phyloP scores from a whole-genome alignment of 495 filamentous ascomycete species.

The Xylaria nigripes region DNA sequence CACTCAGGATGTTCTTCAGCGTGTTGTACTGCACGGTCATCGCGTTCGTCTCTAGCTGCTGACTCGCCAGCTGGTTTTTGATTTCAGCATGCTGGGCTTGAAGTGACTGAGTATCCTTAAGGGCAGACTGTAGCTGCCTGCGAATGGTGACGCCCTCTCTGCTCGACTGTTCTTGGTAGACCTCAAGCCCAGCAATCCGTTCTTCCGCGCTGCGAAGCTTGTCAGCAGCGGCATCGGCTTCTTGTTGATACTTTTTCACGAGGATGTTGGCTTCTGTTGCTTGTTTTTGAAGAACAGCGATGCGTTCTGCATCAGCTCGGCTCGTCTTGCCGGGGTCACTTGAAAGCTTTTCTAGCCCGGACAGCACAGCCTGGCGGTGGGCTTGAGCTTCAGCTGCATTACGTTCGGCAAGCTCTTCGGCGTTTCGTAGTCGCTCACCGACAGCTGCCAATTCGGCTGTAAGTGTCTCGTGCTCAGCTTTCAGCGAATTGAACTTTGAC shows the following conservation, averaged over 20 bases:
- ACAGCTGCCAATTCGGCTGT: conserved; percentile 70
- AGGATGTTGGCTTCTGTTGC: conserved; percentile 67
- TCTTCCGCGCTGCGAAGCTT: conserved; percentile 90
- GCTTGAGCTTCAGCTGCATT: conserved; percentile 79
- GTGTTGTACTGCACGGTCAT: conserved; percentile 83
- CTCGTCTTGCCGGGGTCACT: conserved; percentile 43
- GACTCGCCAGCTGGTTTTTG: conserved; percentile 66
- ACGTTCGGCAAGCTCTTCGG: conserved; percentile 84
- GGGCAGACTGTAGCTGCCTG: conserved; percentile 73
- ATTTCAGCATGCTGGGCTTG: conserved; percentile 71
- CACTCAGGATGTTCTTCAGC: conserved; percentile 82
- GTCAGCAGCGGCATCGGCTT: conserved; percentile 81
- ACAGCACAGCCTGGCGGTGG: conserved; percentile 74
- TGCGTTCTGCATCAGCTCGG: conserved; percentile 63
- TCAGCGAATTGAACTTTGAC: conserved; percentile 67
- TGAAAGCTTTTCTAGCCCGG: conserved; percentile 67
- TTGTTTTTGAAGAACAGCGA: conserved; percentile 69
- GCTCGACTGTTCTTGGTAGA: conserved; percentile 93
- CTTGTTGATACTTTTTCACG: conserved; percentile 76
- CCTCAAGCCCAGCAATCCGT: conserved; percentile 89
- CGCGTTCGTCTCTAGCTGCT: conserved; percentile 84
- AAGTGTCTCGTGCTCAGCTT: conserved; percentile 76
- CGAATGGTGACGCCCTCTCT: conserved; percentile 83
- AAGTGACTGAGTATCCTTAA: conserved; percentile 69
- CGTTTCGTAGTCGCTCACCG: conserved; percentile 67